Conservation (phyloP, 2,329 filamentous ascomycete genomes). For the Aspergillus arachidicola region DNA sequence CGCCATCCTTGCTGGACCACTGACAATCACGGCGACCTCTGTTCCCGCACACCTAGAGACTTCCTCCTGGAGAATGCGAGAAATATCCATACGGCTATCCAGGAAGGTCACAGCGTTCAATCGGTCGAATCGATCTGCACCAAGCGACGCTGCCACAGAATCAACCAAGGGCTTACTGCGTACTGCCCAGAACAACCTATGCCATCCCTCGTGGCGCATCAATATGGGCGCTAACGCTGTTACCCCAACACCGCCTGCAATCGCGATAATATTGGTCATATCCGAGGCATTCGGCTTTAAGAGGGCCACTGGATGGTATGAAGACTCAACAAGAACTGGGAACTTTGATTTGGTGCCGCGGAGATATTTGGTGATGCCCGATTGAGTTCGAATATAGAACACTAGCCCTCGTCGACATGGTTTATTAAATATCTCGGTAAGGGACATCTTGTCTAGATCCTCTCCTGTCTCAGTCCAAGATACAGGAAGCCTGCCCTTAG, state of each 20-base stretch:
- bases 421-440: neutral
- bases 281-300: too few species aligned
- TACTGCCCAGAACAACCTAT: neutral
- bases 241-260: constrained; percentile 3
- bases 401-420: neutral
- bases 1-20: constrained; percentile 6
- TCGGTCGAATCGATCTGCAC: neutral
- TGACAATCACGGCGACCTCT: constrained; percentile 1
- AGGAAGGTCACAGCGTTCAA: neutral
- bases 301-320: neutral
- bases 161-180: constrained; percentile 2
- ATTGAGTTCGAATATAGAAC: neutral
- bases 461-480: neutral
- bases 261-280: neutral
- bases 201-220: neutral
- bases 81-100: constrained; percentile 2
- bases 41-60: neutral
- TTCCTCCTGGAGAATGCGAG: neutral
- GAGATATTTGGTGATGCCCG: neutral
- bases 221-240: neutral
- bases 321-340: constrained; percentile 1
- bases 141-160: neutral
- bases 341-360: neutral
- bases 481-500: neutral
- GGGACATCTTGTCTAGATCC: neutral